phyloP scores from a whole-genome alignment of 179 eudicot species.

The Silene coronaria region DNA sequence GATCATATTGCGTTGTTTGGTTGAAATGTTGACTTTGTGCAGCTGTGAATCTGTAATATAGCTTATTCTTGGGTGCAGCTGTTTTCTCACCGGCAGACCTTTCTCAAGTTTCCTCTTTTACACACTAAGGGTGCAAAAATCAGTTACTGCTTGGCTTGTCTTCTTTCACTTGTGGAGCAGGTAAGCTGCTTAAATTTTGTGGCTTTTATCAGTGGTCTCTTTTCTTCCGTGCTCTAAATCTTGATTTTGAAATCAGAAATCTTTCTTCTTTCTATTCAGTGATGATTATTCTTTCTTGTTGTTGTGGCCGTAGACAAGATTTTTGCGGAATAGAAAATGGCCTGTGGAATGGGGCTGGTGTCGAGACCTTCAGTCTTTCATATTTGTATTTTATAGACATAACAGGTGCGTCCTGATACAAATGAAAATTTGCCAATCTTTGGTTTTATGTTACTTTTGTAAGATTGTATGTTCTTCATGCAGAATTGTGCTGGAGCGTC shows the following conservation, averaged over 20 bases:
- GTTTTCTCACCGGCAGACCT: conserved; percentile 53
- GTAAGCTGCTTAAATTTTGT: conserved; percentile 27
- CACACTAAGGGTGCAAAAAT: conserved; percentile 52
- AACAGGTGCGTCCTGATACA: conserved; percentile 53
- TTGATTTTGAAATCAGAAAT: not conserved
- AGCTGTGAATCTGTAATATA: not conserved
- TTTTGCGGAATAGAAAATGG: conserved; percentile 67
- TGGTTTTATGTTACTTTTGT: conserved; percentile 1
- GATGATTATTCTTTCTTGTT: conserved; percentile 2
- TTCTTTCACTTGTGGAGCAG: conserved; percentile 89
- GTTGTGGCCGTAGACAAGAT: conserved; percentile 50
- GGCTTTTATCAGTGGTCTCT: not conserved
- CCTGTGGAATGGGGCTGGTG: conserved; percentile 99
- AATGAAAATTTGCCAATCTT: not conserved
- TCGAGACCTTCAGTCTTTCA: conserved; percentile 89
- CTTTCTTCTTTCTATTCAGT: not conserved
- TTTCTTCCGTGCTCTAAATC: not conserved
- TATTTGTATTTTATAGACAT: conserved; percentile 83
- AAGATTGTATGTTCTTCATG: conserved; percentile 18
- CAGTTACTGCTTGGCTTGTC: conserved; percentile 85
- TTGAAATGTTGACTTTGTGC: not conserved
- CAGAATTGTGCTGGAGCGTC: conserved; percentile 98
- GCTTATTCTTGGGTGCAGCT: conserved; percentile 38
- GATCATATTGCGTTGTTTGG: not conserved
- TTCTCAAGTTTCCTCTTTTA: conserved; percentile 57